Percentiles rank a stretch among this genome's conserved stretches.
Conservation (phyloP, 768 basidiomycete species). For the Pilatotrama ljubarskyi region DNA sequence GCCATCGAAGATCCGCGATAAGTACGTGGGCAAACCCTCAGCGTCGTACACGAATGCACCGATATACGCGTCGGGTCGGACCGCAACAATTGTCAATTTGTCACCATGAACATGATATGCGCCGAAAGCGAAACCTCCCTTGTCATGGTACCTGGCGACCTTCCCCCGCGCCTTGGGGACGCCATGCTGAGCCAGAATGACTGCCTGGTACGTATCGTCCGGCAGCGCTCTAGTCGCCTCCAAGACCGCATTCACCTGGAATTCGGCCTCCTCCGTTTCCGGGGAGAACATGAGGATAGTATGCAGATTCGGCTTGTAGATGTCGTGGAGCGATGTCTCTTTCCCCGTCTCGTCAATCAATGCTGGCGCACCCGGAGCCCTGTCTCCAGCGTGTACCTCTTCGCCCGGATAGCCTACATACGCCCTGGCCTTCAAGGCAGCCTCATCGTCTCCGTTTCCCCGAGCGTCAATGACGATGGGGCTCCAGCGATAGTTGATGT, state of each 20-base stretch:
- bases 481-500: constrained; percentile 56
- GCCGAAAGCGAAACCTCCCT: constrained; percentile 3
- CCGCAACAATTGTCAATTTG: neutral
- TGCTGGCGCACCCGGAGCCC: constrained; percentile 46
- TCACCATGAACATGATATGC: constrained; percentile 3
- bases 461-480: constrained; percentile 44
- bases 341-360: constrained; percentile 20
- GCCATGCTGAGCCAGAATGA: neutral
- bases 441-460: constrained; percentile 23
- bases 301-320: constrained; percentile 31
- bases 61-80: constrained; percentile 17
- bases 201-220: neutral
- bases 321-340: constrained; percentile 28
- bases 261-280: neutral
- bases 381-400: constrained; percentile 42
- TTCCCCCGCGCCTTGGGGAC: neutral
- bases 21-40: neutral
- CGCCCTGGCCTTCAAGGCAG: constrained; percentile 18
- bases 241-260: neutral
- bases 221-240: neutral
- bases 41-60: constrained; percentile 1
- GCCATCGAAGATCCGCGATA: neutral
- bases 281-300: constrained; percentile 34
- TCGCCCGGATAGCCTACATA: constrained; percentile 21
- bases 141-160: constrained; percentile 5